Percentiles rank a stretch among this genome's conserved stretches.
Evolutionary conservation across 2,329 filamentous ascomycete species (phyloP).

Genomic region (Penicillium capsulatum): DNA sequence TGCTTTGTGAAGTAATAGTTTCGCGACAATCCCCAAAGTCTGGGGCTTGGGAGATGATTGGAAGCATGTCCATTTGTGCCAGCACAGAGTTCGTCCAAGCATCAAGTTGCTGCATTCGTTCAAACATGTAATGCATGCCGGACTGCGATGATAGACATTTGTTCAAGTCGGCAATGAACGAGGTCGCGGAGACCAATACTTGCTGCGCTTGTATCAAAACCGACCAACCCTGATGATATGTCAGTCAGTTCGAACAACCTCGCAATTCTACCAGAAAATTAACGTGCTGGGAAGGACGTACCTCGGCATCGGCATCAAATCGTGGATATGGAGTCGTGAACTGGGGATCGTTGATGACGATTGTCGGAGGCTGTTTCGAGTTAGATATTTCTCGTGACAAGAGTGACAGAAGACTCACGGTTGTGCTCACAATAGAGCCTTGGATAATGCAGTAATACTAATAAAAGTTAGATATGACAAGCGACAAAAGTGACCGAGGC

Average conservation of each 20-base stretch:
- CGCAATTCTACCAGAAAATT: neutral
- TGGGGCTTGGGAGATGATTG: conserved; percentile 21
- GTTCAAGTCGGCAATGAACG: conserved; percentile 41
- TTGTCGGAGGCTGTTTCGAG: conserved; percentile 36
- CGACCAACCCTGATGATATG: conserved; percentile 37
- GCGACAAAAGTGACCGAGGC: neutral
- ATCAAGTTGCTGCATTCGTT: conserved; percentile 42
- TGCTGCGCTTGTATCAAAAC: conserved; percentile 43
- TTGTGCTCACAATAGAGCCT: conserved; percentile 44
- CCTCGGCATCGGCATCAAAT: conserved; percentile 41
- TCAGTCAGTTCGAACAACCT: conserved; percentile 10
- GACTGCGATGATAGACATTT: conserved; percentile 35
- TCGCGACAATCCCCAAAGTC: conserved; percentile 31
- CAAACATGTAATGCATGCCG: conserved; percentile 38
- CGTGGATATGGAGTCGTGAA: conserved; percentile 42
- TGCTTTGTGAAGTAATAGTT: conserved; percentile 36
- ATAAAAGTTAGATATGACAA: neutral
- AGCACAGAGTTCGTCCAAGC: conserved; percentile 38
- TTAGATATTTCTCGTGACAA: neutral
- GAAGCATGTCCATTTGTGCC: conserved; percentile 32
- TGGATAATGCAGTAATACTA: conserved; percentile 46
- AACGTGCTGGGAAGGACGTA: conserved; percentile 20
- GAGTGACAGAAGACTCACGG: conserved; percentile 26
- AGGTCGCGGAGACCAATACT: conserved; percentile 40
- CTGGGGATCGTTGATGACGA: conserved; percentile 42